Base-by-base conservation (phyloP, 768 basidiomycete species). In the Jaapia argillacea region DNA sequence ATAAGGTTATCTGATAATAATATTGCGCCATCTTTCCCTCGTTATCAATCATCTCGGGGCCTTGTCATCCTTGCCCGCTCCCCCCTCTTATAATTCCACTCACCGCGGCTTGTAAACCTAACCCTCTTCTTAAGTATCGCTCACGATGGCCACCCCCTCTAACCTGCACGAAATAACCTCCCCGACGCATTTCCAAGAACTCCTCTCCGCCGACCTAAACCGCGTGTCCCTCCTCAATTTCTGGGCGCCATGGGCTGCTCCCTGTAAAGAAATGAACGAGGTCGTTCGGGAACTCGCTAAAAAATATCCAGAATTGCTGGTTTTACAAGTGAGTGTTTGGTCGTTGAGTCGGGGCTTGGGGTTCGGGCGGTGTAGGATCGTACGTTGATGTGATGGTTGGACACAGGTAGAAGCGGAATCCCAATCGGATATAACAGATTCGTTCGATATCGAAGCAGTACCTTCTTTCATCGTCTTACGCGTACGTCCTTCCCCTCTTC, bases 211-310 rank as follows among this genome's bases (percentile, higher is more conserved):
- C 16, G 88, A 93, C 60, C 73, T 94, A 23, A 64, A 72, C 22
- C 66, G 82, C 18, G 73, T 91, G 16, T 87, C 88, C 6, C 64
- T 89, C 23, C 75, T 90, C 54, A 85, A 82, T 62, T 94, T 92
- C 59, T 88, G 87, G 81, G 84, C 90, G 24, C 64, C 74, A 62
- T 81, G 85, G 85, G 90, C 86, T 0, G 84, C 77, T 44, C 86
- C 88, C 28, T 92, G 88, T 66, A 70, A 70, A 50, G 69, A 78
- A 49, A 90, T 91, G 79, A 90, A 87, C 63, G 66, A 75, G 28
- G 73, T 86, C 4, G 72, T 81, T n/a, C 47, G 51, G 12, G 80
- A 81, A 50, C 67, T 89, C 36, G 73, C 87, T 2, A 73, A 71
- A 45, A 79, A 81, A 54, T 70, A 84, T 53, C 65, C 74, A 0